Conservation (phyloP, 2,329 filamentous ascomycete species). For the Tolypocladium amazonense region DNA sequence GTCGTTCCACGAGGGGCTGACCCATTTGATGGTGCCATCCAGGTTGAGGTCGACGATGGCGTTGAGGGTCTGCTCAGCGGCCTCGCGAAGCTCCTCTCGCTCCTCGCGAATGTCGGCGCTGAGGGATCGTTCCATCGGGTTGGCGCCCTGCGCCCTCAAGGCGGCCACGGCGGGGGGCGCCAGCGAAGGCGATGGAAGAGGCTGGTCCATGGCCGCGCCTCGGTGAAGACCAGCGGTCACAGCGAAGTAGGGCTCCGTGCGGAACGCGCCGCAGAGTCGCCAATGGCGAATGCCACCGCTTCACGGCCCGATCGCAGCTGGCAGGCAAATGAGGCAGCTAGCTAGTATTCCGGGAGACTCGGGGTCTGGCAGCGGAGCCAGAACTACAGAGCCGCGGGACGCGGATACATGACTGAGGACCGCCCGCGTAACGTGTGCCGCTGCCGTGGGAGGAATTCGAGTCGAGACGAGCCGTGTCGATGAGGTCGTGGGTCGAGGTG, state of each 20-base stretch:
- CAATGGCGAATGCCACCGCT: not conserved
- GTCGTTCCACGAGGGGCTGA: conserved; percentile 91
- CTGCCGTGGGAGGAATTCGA: conserved; percentile 6
- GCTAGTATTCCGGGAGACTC: conserved; percentile 11
- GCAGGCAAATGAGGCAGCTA: not conserved
- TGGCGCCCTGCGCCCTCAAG: conserved; percentile 37
- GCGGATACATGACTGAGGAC: conserved; percentile 35
- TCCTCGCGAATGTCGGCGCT: conserved; percentile 72
- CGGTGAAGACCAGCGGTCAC: not conserved
- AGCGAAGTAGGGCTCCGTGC: not conserved
- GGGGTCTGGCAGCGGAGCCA: conserved; percentile 35
- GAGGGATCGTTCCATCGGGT: conserved; percentile 53
- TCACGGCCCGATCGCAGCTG: not conserved
- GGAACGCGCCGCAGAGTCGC: not conserved
- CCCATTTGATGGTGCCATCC: conserved; percentile 86
- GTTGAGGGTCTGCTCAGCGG: conserved; percentile 92
- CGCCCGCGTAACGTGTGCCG: conserved; percentile 16
- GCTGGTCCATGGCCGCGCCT: conserved; percentile 31
- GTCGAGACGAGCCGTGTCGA: not conserved
- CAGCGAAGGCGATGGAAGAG: conserved; percentile 22
- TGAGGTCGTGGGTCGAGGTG: not conserved
- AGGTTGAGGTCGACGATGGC: conserved; percentile 91
- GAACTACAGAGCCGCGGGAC: conserved; percentile 33
- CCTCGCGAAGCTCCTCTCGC: conserved; percentile 86
- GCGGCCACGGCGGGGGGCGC: conserved; percentile 43